phyloP scores from a whole-genome alignment of 805 yeast genomes.

The Brettanomyces sp. region DNA sequence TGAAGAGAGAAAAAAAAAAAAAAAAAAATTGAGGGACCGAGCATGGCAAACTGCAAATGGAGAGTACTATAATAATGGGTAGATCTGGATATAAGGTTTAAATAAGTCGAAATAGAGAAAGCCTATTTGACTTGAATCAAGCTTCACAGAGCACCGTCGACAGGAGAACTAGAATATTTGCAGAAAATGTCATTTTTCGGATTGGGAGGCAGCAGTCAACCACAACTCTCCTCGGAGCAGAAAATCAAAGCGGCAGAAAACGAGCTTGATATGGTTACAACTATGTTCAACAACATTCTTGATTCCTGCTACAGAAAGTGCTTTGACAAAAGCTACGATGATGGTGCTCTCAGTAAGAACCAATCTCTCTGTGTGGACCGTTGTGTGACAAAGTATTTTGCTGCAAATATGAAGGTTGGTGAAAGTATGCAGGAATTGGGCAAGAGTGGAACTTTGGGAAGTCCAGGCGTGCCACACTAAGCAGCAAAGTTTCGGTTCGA shows the following conservation, averaged over 20 bases:
- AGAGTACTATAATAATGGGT: too few relatives aligned
- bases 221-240: conserved; percentile 65
- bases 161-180: too few relatives aligned
- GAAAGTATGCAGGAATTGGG: conserved; percentile 44
- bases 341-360: conserved; percentile 66
- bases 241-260: conserved; percentile 89
- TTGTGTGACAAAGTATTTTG: conserved; percentile 93
- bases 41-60: too few relatives aligned
- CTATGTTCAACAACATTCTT: conserved; percentile 88
- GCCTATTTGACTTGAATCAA: too few relatives aligned
- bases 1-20: too few relatives aligned
- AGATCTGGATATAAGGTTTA: too few relatives aligned
- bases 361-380: conserved; percentile 88
- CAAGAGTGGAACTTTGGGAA: conserved; percentile 24
- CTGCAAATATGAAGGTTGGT: conserved; percentile 89
- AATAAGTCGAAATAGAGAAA: too few relatives aligned
- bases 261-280: conserved; percentile 94
- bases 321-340: conserved; percentile 55
- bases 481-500: background rate
- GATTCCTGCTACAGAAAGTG: conserved; percentile 87
- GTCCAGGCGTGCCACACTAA: conserved; percentile 1
- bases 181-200: conserved; percentile 59
- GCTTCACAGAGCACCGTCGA: too few relatives aligned
- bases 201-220: conserved; percentile 51
- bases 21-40: too few relatives aligned